Evolutionary conservation across 768 basidiomycete genomes (phyloP), one percentile per base, ranked within the genome.

Genomic region (Kwoniella shandongensis): DNA sequence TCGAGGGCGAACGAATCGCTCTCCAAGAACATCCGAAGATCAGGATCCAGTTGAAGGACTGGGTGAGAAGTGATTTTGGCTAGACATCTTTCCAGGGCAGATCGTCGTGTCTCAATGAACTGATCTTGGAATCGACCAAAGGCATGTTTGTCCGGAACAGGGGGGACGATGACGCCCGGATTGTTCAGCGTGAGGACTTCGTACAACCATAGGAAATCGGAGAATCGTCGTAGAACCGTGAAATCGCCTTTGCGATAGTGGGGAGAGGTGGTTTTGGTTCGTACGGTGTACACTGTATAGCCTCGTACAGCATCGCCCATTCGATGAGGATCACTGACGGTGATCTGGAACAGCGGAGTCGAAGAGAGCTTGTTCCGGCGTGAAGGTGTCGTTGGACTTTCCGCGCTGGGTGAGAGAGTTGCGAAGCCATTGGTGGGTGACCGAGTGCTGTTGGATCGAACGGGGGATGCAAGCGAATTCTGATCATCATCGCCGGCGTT

Each of bases 201-300:
- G 75, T 89, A 96, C 0, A 99, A 78, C 96, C 96, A 98, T 18
- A 97, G 82, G 69, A 98, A 99, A 77, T 99, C 94, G 5, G 90
- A 91, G 77, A 96, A 99, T 29, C 96, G 86, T n/a, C 96, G 84
- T 1, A 99, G 84, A 49, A 97, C 96, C 2, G 92, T 93, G 75
- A 96, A 94, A 0, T 85, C 79, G 0, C 86, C 83, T 79, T 89
- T 90, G 63, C 85, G 83, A 78, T 83, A 98, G 23, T 86, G 78
- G 0, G 89, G 86, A 3, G 91, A 93, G 6, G 87, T 89, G 0
- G 92, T 96, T 63, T 84, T 81, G 13, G 93, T 96, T 58, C 90
- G 87, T 1, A 99, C 91, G 1, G 96, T 99, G 75, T 98, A 99
- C 79, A 98, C 91, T 11, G 89, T 96, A 72, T 91, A 96, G 15